Evolutionary conservation across 2,329 filamentous ascomycete genomes (phyloP), one percentile per base, ranked within the genome.

Genomic region (Aspergillus sergii): DNA sequence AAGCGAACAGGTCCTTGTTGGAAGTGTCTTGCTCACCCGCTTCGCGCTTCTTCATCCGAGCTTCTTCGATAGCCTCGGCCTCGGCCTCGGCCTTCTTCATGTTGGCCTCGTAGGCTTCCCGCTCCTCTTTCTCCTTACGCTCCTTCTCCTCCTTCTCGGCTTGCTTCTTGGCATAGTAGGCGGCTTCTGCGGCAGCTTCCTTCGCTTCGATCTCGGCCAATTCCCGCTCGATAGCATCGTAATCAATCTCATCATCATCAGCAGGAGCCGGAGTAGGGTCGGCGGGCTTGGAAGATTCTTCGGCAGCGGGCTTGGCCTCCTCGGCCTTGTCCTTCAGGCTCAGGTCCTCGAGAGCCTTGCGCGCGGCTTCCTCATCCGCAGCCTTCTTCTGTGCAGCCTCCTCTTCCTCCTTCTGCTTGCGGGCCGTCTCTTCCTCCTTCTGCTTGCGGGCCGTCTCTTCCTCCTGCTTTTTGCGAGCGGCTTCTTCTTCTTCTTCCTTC

Each of bases 101-200:
- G 67, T 79, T 82, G 59, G 76, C 76, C 60, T 82, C 79, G 32
- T 78, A 81, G 57, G 75, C 72, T 43, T 80, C 80, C 16, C 66
- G 76, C 45, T 81, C 81, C 60, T 83, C 81, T 55, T 79, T 77
- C 65, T 81, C 79, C 68, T 81, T 82, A 65, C 79, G 78, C 30
- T 74, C 80, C 41, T 74, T 72, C 66, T 79, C 81, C 64, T 81
- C 81, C 77, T 92, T 92, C 75, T 93, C 89, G n/a, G 88, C 89
- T 72, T 91, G 87, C 78, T 93, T 94, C 79, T 91, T 91, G 75
- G 91, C 89, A 75, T 92, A 73, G 69, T 83, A 83, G 16, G 76
- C 79, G 53, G 76, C 79, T 64, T 83, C 81, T 5, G 73, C 75
- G 8, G 78, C 79, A 39, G 73, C 73, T 66, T 83, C 81, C 69